A percentile compares a stretch with the other conserved stretches of the same genome.
Evolutionary conservation across 371 early-diverging fungal genomes (phyloP).

Genomic region (Blakeslea trispora): DNA sequence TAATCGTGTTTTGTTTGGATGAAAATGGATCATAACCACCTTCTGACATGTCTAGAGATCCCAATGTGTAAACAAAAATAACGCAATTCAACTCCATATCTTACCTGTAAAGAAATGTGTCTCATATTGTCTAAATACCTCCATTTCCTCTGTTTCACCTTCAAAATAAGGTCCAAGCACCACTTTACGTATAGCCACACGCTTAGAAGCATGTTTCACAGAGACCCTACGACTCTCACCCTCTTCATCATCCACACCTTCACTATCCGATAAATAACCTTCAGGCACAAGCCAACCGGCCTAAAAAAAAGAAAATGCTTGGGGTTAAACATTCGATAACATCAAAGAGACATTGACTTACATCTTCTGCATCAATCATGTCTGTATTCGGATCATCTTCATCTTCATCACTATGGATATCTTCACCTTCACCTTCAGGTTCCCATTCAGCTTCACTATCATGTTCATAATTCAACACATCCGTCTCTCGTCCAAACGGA

Average conservation of each 20-base stretch:
- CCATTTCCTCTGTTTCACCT: conserved; percentile 26
- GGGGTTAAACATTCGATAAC: not conserved
- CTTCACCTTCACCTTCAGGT: conserved; percentile 89
- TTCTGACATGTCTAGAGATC: conserved; percentile 11
- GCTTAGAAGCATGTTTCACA: conserved; percentile 11
- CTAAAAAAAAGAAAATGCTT: conserved; percentile 11
- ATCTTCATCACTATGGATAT: conserved; percentile 75
- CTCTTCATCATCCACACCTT: conserved; percentile 63
- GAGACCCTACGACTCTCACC: conserved; percentile 14
- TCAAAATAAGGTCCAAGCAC: conserved; percentile 62
- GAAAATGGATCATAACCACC: conserved; percentile 38
- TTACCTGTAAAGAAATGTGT: conserved; percentile 29
- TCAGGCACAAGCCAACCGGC: conserved; percentile 74
- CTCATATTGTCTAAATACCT: conserved; percentile 25
- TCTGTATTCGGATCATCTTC: conserved; percentile 54
- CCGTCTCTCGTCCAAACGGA: conserved; percentile 67
- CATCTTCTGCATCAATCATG: conserved; percentile 48
- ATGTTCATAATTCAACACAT: conserved; percentile 75
- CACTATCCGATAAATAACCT: conserved; percentile 83
- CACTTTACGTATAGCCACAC: conserved; percentile 34
- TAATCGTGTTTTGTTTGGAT: conserved; percentile 20
- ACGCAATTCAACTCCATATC: no score
- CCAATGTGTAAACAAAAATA: not conserved
- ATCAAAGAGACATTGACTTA: conserved; percentile 12
- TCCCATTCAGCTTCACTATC: conserved; percentile 94